Conservation (phyloP, 257 asterid species). For the Ilex asprella region DNA sequence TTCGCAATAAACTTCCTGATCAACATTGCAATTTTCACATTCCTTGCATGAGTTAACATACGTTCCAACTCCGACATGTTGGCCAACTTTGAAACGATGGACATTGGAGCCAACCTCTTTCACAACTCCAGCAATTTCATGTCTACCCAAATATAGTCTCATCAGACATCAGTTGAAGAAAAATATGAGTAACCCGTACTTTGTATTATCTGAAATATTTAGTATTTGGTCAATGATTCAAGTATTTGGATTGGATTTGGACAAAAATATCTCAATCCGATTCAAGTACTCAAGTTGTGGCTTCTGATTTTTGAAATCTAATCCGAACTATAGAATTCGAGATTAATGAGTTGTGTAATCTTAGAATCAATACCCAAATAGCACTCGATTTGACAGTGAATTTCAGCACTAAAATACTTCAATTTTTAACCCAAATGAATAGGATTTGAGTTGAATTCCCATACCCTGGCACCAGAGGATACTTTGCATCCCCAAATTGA, state of each 20-base stretch:
- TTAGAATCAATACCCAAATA: too few species aligned
- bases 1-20: conserved; percentile 56
- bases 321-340: too few species aligned
- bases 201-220: neutral
- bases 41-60: conserved; percentile 81
- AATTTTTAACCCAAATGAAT: too few species aligned
- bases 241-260: neutral
- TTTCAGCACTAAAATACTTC: too few species aligned
- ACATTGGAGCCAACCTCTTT: conserved; percentile 60
- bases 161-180: neutral
- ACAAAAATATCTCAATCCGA: too few species aligned
- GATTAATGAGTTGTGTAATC: too few species aligned
- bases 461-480: conserved; percentile 97
- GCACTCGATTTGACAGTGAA: too few species aligned
- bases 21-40: conserved; percentile 68
- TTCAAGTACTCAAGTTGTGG: too few species aligned
- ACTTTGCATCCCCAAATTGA: conserved; percentile 46
- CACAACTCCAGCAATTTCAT: conserved; percentile 79
- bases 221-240: neutral
- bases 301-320: too few species aligned
- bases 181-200: neutral
- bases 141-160: conserved; percentile 35
- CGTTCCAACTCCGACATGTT: conserved; percentile 83
- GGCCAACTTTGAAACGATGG: conserved; percentile 60
- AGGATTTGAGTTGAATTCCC: neutral